phyloP scores from a whole-genome alignment of 176 grass and related monocot species.

The Areca catechu region DNA sequence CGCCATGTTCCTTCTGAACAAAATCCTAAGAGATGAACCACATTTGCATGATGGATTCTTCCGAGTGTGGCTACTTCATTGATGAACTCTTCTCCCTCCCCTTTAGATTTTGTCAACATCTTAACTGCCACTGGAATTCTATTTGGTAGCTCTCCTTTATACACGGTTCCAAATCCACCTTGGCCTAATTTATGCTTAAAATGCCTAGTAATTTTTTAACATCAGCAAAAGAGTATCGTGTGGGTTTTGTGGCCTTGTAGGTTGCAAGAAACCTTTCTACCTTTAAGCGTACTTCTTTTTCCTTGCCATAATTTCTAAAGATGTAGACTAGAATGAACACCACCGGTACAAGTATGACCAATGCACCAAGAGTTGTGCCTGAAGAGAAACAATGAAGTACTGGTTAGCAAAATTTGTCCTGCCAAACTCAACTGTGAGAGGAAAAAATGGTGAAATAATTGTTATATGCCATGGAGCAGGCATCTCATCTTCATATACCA shows the following conservation, averaged over 20 bases:
- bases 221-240: conserved; percentile 52
- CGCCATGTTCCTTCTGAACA: conserved; percentile 33
- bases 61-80: conserved; percentile 72
- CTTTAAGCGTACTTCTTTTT: conserved; percentile 30
- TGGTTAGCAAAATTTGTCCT: background rate
- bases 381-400: conserved; percentile 1
- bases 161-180: conserved; percentile 53
- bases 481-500: no score
- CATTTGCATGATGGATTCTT: conserved; percentile 52
- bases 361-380: conserved; percentile 7
- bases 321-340: conserved; percentile 13
- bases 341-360: no score
- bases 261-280: conserved; percentile 58
- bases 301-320: conserved; percentile 1
- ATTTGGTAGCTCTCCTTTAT: conserved; percentile 40
- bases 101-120: conserved; percentile 39
- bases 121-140: conserved; percentile 58
- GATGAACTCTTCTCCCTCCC: conserved; percentile 53
- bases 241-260: conserved; percentile 41
- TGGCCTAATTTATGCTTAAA: conserved; percentile 38
- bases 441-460: background rate
- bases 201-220: conserved; percentile 44
- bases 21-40: conserved; percentile 46
- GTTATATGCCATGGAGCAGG: no score
- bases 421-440: background rate